Evolutionary conservation across 768 basidiomycete genomes (phyloP), one percentile per base, ranked within the genome.

Genomic region (Kwoniella heveanensis): DNA sequence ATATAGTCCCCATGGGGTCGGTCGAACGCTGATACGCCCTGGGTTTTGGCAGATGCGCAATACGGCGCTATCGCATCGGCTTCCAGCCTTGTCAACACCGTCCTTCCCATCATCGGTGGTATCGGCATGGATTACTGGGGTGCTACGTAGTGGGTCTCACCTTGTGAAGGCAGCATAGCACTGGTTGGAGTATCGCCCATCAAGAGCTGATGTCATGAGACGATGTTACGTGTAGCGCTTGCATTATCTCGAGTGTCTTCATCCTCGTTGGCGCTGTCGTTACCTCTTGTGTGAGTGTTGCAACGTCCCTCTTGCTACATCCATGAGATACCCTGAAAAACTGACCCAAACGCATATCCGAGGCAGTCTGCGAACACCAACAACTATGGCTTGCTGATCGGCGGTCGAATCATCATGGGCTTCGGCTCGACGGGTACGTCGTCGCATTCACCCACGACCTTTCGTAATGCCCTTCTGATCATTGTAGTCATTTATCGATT

Each of bases 81-180:
- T 1, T 69, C 71, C 25, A 73, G 63, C 54, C 67, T 78, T 21
- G 71, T 78, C 70, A 80, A 80, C 57, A 71, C 77, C 9, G 66
- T 80, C 32, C 64, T 77, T 15, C 79, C 79, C 19, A 69, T 80
- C 57, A 64, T 80, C 4, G 71, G 75, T 3, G 79, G 79, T 36
- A 65, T 80, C 8, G 67, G 74, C 8, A 80, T 78, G 53, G 77
- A 78, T 59, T 74, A 78, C 51, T 79, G 75, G 71, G 74, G 74
- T n/a, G 74, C 74, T 3, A 71, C 71, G 0, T 76, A 76, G 72
- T 70, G 46, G 57, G 72, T 70, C 1, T 25, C 30, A 29, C 19
- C 59, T 2, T 21, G 8, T 44, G 25, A 1, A 29, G 47, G 2
- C 26, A 39, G 54, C 24, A 52, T 30, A 10, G 26, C 24, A 36